Conservation (phyloP, 2,329 filamentous ascomycete genomes). For the Fusarium buharicum region DNA sequence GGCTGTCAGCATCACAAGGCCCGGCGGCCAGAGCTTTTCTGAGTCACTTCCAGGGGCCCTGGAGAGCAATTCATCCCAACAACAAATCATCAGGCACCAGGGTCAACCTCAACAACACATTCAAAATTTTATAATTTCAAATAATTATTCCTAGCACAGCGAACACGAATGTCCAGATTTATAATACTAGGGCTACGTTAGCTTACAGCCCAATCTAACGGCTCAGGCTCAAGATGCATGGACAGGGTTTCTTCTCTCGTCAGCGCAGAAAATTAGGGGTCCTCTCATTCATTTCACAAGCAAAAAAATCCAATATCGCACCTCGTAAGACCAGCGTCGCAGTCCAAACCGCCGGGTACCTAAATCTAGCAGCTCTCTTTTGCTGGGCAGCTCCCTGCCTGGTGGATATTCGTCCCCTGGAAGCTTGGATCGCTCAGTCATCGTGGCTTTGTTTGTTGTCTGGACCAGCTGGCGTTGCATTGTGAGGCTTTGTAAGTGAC, state of each 20-base stretch:
- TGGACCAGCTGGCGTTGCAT: constrained; percentile 14
- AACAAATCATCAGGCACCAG: constrained; percentile 13
- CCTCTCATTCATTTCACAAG: constrained; percentile 6
- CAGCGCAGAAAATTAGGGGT: constrained; percentile 30
- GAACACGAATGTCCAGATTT: constrained; percentile 1
- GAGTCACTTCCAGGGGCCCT: constrained; percentile 21
- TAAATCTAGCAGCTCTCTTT: constrained; percentile 7
- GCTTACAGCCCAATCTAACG: constrained; percentile 36
- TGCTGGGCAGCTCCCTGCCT: constrained; percentile 9
- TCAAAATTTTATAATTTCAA: not conserved
- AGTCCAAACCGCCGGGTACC: constrained; percentile 39
- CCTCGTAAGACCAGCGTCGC: constrained; percentile 30
- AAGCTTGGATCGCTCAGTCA: constrained; percentile 23
- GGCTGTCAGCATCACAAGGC: not conserved
- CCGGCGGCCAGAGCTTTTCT: not conserved
- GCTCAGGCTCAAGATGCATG: constrained; percentile 43
- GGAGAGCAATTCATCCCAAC: constrained; percentile 16
- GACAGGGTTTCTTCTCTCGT: constrained; percentile 29
- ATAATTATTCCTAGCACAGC: not conserved
- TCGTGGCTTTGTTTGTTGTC: constrained; percentile 22
- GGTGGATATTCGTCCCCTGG: constrained; percentile 9
- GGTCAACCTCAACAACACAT: not conserved
- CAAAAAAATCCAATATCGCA: constrained; percentile 10
- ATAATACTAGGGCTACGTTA: constrained; percentile 4
- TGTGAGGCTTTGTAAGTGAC: constrained; percentile 37